Conservation (phyloP, 768 basidiomycete genomes). For the Daedaleopsis nitida region DNA sequence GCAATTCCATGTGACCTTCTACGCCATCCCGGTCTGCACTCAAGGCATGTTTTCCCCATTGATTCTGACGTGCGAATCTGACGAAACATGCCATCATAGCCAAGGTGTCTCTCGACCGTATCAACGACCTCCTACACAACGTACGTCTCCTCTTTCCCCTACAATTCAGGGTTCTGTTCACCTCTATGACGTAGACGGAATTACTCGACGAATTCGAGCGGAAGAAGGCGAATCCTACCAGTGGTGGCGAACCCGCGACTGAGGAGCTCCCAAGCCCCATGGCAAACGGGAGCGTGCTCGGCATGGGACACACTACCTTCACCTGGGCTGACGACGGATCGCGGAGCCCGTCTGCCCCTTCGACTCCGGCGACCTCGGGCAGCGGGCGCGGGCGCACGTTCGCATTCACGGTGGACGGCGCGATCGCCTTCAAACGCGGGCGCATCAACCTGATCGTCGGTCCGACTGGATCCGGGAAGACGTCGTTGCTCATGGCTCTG, state of each 20-base stretch:
- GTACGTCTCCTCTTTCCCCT: constrained; percentile 6
- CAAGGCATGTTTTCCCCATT: constrained; percentile 13
- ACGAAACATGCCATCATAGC: constrained; percentile 26
- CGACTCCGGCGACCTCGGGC: constrained; percentile 34
- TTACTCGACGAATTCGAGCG: constrained; percentile 45
- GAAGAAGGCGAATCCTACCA: constrained; percentile 10
- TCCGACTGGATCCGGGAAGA: constrained; percentile 61
- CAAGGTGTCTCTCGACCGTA: constrained; percentile 66
- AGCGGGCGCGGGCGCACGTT: constrained; percentile 39
- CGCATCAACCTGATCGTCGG: constrained; percentile 59
- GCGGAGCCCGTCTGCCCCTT: constrained; percentile 21
- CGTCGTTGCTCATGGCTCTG: constrained; percentile 46
- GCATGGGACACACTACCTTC: constrained; percentile 57
- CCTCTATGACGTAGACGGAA: constrained; percentile 38
- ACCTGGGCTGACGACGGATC: constrained; percentile 50
- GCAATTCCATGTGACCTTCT: constrained; percentile 42
- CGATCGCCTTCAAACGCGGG: constrained; percentile 52
- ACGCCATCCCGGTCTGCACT: constrained; percentile 31
- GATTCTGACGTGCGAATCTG: background rate
- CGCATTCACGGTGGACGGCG: constrained; percentile 47
- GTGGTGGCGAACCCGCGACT: background rate
- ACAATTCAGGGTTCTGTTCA: constrained; percentile 7
- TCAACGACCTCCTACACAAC: constrained; percentile 47
- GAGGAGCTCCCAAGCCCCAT: background rate
- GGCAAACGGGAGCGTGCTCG: constrained; percentile 37